A percentile compares a stretch with the other conserved stretches of the same genome.
Conservation (phyloP, 805 yeast genomes). For the Wickerhamiella occidentalis region DNA sequence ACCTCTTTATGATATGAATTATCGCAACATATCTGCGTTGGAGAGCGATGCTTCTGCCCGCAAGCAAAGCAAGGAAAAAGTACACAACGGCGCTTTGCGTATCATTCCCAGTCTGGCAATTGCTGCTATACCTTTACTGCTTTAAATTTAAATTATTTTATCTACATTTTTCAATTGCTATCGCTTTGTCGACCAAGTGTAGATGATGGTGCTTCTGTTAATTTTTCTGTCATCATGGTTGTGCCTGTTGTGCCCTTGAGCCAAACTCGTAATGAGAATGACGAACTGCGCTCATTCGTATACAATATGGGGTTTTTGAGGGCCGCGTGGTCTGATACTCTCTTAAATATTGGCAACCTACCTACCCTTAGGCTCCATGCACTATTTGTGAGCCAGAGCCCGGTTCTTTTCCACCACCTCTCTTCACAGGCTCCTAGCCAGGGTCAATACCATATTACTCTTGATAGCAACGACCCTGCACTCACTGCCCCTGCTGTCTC, state of each 20-base stretch:
- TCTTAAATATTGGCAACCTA: constrained; percentile 21
- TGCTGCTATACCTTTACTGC: not conserved
- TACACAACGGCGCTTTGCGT: not conserved
- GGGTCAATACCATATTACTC: constrained; percentile 16
- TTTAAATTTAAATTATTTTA: not conserved
- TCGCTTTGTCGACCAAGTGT: too few relatives aligned
- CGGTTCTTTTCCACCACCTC: constrained; percentile 22
- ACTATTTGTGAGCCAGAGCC: constrained; percentile 26
- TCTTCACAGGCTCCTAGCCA: constrained; percentile 4
- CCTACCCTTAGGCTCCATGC: constrained; percentile 27
- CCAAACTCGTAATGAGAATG: not conserved
- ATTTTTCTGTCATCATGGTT: constrained; percentile 10
- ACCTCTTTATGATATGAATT: constrained; percentile 8
- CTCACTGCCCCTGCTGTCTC: constrained; percentile 23
- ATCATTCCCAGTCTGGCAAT: not conserved
- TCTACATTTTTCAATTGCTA: too few relatives aligned
- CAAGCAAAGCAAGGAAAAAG: not conserved
- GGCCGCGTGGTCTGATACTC: constrained; percentile 29
- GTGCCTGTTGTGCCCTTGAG: constrained; percentile 11
- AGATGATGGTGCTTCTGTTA: not conserved
- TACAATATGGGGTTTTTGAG: constrained; percentile 26
- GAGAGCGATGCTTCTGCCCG: not conserved
- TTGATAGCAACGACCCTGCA: constrained; percentile 20
- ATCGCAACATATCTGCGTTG: not conserved
- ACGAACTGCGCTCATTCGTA: constrained; percentile 16